Evolutionary conservation across 306 rosid genomes (phyloP).

Genomic region (Astragalus glycyphyllos): DNA sequence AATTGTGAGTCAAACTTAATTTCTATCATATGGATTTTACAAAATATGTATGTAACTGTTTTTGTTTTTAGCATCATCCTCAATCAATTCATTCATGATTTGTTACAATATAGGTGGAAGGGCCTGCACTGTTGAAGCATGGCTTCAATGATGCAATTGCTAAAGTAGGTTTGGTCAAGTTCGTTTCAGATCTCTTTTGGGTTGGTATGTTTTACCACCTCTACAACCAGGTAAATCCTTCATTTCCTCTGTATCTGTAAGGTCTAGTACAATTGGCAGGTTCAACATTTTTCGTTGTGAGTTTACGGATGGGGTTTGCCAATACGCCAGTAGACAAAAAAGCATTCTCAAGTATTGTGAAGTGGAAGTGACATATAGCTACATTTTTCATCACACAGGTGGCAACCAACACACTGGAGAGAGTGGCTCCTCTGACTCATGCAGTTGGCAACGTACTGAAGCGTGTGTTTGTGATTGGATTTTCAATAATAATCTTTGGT

Average conservation of each 20-base stretch:
- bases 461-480: conserved; percentile 96
- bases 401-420: conserved; percentile 95
- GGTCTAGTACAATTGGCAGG: no score
- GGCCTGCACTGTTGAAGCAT: conserved; percentile 74
- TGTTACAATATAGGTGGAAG: conserved; percentile 71
- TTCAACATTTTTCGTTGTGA: no score
- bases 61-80: conserved; percentile 14
- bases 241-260: not conserved
- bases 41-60: not conserved
- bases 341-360: not conserved
- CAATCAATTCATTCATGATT: conserved; percentile 28
- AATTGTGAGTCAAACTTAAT: conserved; percentile 65
- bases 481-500: conserved; percentile 84
- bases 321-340: no score
- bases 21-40: conserved; percentile 20
- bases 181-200: conserved; percentile 86
- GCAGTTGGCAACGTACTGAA: conserved; percentile 97
- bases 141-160: conserved; percentile 90
- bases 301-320: no score
- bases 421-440: conserved; percentile 98
- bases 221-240: conserved; percentile 84
- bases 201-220: conserved; percentile 97
- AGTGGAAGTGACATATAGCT: conserved; percentile 9
- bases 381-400: conserved; percentile 53
- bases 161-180: conserved; percentile 85